Evolutionary conservation across 768 basidiomycete species (phyloP), one percentile per base, ranked within the genome.

Genomic region (Russula griseocarnosa): DNA sequence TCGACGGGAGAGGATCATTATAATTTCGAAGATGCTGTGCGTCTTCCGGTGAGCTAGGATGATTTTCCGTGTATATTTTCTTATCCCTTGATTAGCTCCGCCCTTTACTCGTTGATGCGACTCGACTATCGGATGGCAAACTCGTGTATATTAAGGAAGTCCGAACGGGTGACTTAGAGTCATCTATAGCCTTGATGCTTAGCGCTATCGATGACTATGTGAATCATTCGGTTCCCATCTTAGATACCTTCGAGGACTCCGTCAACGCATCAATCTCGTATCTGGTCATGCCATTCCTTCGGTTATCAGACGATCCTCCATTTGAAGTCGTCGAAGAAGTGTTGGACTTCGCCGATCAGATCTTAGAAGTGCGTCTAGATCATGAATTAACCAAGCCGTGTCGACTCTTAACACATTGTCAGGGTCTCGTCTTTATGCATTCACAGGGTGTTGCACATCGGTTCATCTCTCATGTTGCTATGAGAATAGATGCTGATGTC

Each of bases 71-170:
- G 34, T 7, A 22, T 22, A 13, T 58, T 46, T 42, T 56, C 8
- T 38, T 36, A 2, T 60, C 22, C 59, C 24, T 40, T 63, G 11
- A 28, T 9, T 8, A 60, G 59, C 4, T 47, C 13, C 61, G 62
- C 1, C 53, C 56, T 0, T 28, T 69, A 14, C 54, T 70, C 0
- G 64, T 75, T 3, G 78, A 28, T 4, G 28, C 28, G 28, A 28
- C 28, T 28, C 28, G 28, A 2, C 2, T 28, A 28, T 28, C 28
- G 1, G 76, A 77, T 26, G 70, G 62, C 0, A 62, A 42, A 5
- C 52, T 68, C 1, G 73, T 79, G 0, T 70, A 67, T 16, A 65
- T 79, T 20, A 78, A 79, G 32, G 44, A 47, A 1, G 65, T 76
- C 0, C 0, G 32, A 6, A 60, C 61, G 0, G 59, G 42, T 1